Evolutionary conservation across 805 yeast genomes (phyloP).

Genomic region (Yamadazyma scolyti): DNA sequence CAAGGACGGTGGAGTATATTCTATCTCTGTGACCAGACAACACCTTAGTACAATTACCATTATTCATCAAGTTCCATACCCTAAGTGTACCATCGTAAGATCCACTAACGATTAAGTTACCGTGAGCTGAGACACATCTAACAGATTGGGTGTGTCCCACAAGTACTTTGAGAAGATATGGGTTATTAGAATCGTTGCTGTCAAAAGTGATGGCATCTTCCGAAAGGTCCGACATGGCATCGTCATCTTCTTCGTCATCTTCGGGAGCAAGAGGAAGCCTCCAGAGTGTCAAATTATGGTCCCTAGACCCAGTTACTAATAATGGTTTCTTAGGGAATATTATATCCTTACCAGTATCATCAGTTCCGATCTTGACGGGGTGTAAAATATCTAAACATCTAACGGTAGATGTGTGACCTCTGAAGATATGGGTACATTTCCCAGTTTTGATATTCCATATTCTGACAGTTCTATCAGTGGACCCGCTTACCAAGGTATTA

Average conservation of each 20-base stretch:
- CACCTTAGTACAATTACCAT: conserved; percentile 68
- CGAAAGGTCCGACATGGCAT: conserved; percentile 26
- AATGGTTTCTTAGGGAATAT: conserved; percentile 62
- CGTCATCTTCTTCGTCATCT: conserved; percentile 26
- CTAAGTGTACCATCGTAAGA: conserved; percentile 87
- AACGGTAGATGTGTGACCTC: conserved; percentile 91
- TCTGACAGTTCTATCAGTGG: conserved; percentile 91
- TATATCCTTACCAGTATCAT: conserved; percentile 53
- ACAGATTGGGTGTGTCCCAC: conserved; percentile 53
- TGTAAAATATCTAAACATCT: conserved; percentile 82
- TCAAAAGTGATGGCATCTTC: conserved; percentile 24
- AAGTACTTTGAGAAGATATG: conserved; percentile 64
- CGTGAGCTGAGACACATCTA: conserved; percentile 83
- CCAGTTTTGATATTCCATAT: conserved; percentile 89
- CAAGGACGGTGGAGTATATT: conserved; percentile 86
- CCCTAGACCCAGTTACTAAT: conserved; percentile 50
- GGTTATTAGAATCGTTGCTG: conserved; percentile 43
- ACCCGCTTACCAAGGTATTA: conserved; percentile 83
- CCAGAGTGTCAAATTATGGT: conserved; percentile 44
- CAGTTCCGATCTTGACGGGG: conserved; percentile 61
- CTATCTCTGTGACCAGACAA: conserved; percentile 82
- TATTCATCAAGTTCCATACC: conserved; percentile 79
- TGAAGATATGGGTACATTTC: conserved; percentile 83
- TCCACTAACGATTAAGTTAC: conserved; percentile 80
- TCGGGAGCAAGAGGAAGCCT: conserved; percentile 49